Evolutionary conservation across 2,329 filamentous ascomycete species (phyloP).

Genomic region (Colletotrichum spinosum): DNA sequence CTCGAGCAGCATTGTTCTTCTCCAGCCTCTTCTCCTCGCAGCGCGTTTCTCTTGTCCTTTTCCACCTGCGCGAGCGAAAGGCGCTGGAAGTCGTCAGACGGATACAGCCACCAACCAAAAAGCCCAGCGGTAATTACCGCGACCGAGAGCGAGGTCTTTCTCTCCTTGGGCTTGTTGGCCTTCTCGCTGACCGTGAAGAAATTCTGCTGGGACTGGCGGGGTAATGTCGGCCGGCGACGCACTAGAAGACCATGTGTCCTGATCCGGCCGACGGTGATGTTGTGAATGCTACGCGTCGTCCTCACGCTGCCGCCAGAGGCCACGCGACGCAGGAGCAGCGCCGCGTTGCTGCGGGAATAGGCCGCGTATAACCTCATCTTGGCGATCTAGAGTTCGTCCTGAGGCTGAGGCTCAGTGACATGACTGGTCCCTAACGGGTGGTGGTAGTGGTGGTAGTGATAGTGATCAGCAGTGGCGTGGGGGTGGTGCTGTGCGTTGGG

Average conservation of each 20-base stretch:
- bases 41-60: conserved; percentile 35
- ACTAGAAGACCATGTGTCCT: conserved; percentile 29
- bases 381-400: conserved; percentile 13
- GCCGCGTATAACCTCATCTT: conserved; percentile 31
- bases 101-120: conserved; percentile 57
- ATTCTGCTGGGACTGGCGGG: conserved; percentile 37
- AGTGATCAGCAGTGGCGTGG: conserved; percentile 25
- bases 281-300: conserved; percentile 25
- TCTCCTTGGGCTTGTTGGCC: conserved; percentile 36
- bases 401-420: conserved; percentile 23
- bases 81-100: conserved; percentile 55
- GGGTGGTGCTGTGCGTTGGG: background rate
- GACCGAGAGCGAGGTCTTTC: conserved; percentile 43
- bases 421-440: conserved; percentile 23
- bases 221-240: conserved; percentile 20
- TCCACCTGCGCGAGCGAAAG: conserved; percentile 42
- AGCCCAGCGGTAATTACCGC: conserved; percentile 51
- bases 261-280: conserved; percentile 28
- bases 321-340: conserved; percentile 16
- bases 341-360: conserved; percentile 9
- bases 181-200: conserved; percentile 38
- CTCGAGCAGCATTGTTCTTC: conserved; percentile 36
- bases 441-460: conserved; percentile 1
- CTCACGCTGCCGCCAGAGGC: background rate
- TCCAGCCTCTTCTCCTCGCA: conserved; percentile 36